phyloP scores from a whole-genome alignment of 768 basidiomycete genomes.

The Chalciporus pseudorubinellus region DNA sequence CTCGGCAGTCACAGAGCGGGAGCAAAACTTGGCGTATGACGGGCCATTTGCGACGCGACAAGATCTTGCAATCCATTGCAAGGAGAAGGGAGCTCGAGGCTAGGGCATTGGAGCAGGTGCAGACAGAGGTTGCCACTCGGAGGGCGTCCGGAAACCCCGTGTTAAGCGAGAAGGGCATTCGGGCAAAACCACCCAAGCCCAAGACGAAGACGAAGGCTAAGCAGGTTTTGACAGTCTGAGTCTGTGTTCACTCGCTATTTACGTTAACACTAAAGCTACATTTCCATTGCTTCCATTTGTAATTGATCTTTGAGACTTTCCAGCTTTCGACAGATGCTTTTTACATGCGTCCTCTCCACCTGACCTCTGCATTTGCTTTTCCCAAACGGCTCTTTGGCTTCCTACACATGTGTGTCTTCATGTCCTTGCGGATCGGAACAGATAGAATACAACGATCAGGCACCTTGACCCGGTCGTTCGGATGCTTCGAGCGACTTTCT shows the following conservation, averaged over 20 bases:
- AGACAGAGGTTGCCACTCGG: conserved; percentile 29
- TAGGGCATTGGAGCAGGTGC: conserved; percentile 37
- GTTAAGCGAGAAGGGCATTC: conserved; percentile 18
- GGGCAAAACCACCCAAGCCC: background rate
- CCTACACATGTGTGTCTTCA: background rate
- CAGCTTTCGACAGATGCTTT: too few relatives aligned
- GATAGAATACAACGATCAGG: conserved; percentile 8
- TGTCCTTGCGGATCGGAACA: background rate
- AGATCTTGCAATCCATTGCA: conserved; percentile 51
- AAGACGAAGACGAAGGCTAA: background rate
- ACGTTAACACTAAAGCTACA: conserved; percentile 25
- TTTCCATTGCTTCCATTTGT: background rate
- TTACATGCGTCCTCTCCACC: too few relatives aligned
- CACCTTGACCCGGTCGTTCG: conserved; percentile 14
- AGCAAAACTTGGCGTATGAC: conserved; percentile 40
- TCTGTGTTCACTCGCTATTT: background rate
- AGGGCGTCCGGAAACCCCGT: conserved; percentile 24
- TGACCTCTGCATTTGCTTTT: too few relatives aligned
- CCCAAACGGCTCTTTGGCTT: background rate
- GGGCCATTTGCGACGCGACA: conserved; percentile 42
- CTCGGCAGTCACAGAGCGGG: conserved; percentile 36
- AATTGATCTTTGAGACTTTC: background rate
- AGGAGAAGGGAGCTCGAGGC: conserved; percentile 44
- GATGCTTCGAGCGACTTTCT: conserved; percentile 30
- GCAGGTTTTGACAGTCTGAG: conserved; percentile 8